Base-by-base conservation (phyloP, 2,329 filamentous ascomycete genomes). In the Epichloe baconii region DNA sequence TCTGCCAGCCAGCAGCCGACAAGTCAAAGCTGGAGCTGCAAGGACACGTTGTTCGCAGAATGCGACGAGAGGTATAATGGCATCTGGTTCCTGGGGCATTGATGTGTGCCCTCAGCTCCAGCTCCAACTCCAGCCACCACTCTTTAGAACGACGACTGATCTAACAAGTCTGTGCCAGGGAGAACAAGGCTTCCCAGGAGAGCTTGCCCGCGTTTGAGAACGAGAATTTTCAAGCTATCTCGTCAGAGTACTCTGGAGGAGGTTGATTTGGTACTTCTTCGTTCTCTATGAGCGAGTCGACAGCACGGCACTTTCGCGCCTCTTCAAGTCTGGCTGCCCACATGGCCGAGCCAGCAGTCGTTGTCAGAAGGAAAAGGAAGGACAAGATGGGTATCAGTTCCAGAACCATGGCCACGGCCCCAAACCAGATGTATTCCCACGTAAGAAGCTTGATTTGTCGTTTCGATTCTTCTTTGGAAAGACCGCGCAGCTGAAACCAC, bases 361-460 rank as follows among this genome's bases (percentile, higher is more conserved):
- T 89, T 0, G 91, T 96, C 57, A 98, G 70, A 40, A 97, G 75
- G 65, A 97, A 96, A 63, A 97, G 82, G 76, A 98, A 94, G n/a
- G 86, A 94, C 47, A 96, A 68, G 12, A 91, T 76, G 1, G 93
- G 93, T 8, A 96, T 76, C n/a, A 97, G 76, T 68, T 96, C 88
- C 31, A 97, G 68, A 6, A 88, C 66, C 71, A 96, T 80, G 47
- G 89, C 87, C 4, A 93, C 76, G 0, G 86, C 88, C 15, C 93
- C 93, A 62, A 97, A 96, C 88, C 88, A 95, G 14, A 88, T 83
- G 64, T 96, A 97, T 53, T 93, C 86, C 79, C 87, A 86, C 55
- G 79, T 74, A 49, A 85, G 77, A 43, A 72, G 73, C 53, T 75
- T 76, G 31, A 91, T 78, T 59, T 86, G 88, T 31, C 71, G 72